A percentile compares a stretch with the other conserved stretches of the same genome.
Evolutionary conservation across 768 basidiomycete genomes (phyloP).

Genomic region (Floccularia luteovirens): DNA sequence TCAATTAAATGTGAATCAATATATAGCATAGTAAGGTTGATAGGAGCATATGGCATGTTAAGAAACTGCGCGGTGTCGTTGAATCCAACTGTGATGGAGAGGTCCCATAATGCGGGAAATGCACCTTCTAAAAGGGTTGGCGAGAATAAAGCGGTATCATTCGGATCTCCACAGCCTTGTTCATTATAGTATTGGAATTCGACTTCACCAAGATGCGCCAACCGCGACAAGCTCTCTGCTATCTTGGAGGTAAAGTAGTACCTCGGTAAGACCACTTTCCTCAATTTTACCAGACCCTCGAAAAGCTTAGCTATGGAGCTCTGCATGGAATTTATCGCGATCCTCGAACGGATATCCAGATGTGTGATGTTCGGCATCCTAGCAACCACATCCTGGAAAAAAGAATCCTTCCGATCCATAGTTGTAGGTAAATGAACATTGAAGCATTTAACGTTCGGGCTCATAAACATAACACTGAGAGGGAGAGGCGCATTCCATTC

Average conservation of each 20-base stretch:
- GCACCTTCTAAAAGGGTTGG: conserved; percentile 39
- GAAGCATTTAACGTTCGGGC: conserved; percentile 35
- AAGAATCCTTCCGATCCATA: conserved; percentile 15
- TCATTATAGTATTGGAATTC: conserved; percentile 44
- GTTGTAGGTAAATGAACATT: conserved; percentile 16
- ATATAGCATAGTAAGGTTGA: conserved; percentile 41
- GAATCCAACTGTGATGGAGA: conserved; percentile 38
- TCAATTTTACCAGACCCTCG: conserved; percentile 31
- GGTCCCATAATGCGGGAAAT: conserved; percentile 46
- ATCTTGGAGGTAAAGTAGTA: conserved; percentile 40
- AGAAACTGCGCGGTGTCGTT: conserved; percentile 39
- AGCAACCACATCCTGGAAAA: conserved; percentile 29
- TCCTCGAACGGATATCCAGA: conserved; percentile 37
- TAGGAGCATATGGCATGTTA: conserved; percentile 32
- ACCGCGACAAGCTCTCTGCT: conserved; percentile 36
- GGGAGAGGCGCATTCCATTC: conserved; percentile 31
- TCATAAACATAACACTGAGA: conserved; percentile 48
- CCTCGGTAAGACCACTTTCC: conserved; percentile 41
- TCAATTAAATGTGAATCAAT: conserved; percentile 42
- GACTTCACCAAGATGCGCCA: conserved; percentile 33
- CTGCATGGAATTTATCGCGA: conserved; percentile 34
- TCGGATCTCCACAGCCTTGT: conserved; percentile 38
- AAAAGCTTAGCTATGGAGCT: conserved; percentile 29
- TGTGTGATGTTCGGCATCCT: conserved; percentile 43
- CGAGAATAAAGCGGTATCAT: conserved; percentile 34